These are phyloP conservation scores for Lathyrus oleraceus DNA, from an alignment of 306 rosid species.

Conservation along the genomic window DNA sequence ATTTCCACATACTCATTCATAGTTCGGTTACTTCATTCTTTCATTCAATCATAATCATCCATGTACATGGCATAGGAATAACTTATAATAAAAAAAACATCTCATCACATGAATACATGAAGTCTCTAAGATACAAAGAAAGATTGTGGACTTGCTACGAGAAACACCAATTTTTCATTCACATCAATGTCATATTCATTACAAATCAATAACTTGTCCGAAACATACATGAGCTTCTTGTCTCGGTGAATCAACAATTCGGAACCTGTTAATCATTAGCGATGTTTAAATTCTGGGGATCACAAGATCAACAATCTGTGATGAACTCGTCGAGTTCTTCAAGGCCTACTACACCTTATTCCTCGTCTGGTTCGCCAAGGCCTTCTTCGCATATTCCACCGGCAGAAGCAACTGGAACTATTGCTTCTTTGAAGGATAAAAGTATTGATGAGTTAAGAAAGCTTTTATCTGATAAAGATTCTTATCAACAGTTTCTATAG, in stretches of 20 bases:
- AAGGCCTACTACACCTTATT: conserved; percentile 66
- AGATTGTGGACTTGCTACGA: too few species aligned
- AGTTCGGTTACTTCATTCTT: too few species aligned
- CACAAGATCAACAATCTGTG: conserved; percentile 77
- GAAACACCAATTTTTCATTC: too few species aligned
- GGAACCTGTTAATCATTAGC: conserved; percentile 8
- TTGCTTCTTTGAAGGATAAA: conserved; percentile 75
- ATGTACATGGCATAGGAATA: too few species aligned
- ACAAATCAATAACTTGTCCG: too few species aligned
- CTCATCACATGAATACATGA: too few species aligned
- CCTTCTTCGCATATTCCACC: conserved; percentile 68
- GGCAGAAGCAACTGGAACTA: conserved; percentile 76
- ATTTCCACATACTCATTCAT: too few species aligned
- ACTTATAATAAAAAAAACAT: too few species aligned
- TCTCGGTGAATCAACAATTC: conserved; percentile 24
- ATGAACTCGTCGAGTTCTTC: conserved; percentile 58
- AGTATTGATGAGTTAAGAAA: conserved; percentile 86
- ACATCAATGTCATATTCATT: too few species aligned
- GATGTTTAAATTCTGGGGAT: conserved; percentile 94
- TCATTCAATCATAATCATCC: too few species aligned
- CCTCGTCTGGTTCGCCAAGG: conserved; percentile 49
- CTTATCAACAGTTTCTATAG: conserved; percentile 68
- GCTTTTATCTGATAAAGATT: conserved; percentile 76
- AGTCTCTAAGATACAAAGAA: too few species aligned
- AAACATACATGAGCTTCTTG: too few species aligned